Percentiles rank a stretch among this genome's conserved stretches.
phyloP scores from a whole-genome alignment of 1,139 yeast genomes.

The Candida tetrigidarum region DNA sequence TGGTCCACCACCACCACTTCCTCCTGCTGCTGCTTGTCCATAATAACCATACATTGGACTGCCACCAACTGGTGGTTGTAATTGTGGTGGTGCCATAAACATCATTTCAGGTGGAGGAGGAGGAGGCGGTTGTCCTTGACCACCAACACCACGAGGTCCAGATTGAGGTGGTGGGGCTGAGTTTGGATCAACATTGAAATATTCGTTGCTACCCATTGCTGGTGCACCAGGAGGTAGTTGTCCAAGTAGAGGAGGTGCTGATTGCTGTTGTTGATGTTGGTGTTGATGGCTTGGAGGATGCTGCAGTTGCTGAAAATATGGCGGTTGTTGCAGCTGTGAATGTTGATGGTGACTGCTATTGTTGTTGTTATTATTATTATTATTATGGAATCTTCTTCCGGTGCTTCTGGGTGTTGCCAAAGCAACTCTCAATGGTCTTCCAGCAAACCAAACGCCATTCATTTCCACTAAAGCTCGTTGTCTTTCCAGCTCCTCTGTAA shows the following conservation, averaged over 20 bases:
- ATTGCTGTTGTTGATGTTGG: conserved; percentile 8
- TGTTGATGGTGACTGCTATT: conserved; percentile 8
- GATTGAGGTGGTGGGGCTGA: conserved; percentile 4
- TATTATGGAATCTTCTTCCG: conserved; percentile 12
- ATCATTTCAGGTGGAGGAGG: conserved; percentile 20
- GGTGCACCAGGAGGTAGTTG: conserved; percentile 8
- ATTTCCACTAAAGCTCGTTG: conserved; percentile 67
- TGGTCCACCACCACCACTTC: too few species aligned
- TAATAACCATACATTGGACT: conserved; percentile 16
- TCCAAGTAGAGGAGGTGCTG: conserved; percentile 6
- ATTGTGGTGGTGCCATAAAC: conserved; percentile 19
- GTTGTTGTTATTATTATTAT: conserved; percentile 10
- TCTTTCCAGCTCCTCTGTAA: conserved; percentile 64
- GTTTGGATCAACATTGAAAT: conserved; percentile 3
- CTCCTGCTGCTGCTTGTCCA: conserved; percentile 10
- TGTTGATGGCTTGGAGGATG: too few species aligned
- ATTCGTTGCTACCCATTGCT: conserved; percentile 4
- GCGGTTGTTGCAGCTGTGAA: conserved; percentile 8
- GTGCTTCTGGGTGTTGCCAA: conserved; percentile 61
- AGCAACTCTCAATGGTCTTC: conserved; percentile 75
- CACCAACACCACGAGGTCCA: conserved; percentile 8
- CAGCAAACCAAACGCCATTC: conserved; percentile 78
- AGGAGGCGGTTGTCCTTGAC: background rate
- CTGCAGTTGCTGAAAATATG: conserved; percentile 7
- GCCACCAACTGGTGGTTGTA: conserved; percentile 12